phyloP scores from a whole-genome alignment of 805 yeast genomes.

The Yamadazyma kitorensis region DNA sequence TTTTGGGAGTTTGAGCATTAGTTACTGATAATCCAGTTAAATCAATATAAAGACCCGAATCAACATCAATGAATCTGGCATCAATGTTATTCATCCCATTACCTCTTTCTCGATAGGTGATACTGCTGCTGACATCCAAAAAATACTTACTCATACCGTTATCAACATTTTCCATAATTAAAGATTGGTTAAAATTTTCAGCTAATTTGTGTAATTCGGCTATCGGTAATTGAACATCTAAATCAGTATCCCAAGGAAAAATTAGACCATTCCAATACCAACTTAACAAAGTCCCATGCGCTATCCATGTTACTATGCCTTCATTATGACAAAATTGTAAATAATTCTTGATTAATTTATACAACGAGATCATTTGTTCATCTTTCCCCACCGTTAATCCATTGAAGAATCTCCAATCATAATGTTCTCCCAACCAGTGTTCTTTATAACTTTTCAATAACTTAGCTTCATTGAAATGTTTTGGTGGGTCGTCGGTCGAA shows the following conservation, averaged over 20 bases:
- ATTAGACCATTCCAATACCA: slow-evolving; percentile 63
- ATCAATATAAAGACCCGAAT: slow-evolving; percentile 69
- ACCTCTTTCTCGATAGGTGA: slow-evolving; percentile 55
- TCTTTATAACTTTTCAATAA: slow-evolving; percentile 15
- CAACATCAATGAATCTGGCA: slow-evolving; percentile 70
- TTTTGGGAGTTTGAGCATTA: slow-evolving; percentile 23
- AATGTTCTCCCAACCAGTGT: slow-evolving; percentile 29
- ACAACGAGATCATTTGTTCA: slow-evolving; percentile 38
- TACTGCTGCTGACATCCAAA: slow-evolving; percentile 42
- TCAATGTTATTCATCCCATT: slow-evolving; percentile 65
- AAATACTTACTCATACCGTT: slow-evolving; percentile 59
- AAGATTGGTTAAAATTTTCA: slow-evolving; percentile 45
- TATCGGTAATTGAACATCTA: slow-evolving; percentile 63
- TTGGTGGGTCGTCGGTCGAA: slow-evolving; percentile 19
- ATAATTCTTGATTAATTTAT: slow-evolving; percentile 52
- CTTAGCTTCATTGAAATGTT: slow-evolving; percentile 31
- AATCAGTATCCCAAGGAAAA: slow-evolving; percentile 68
- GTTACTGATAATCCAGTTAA: slow-evolving; percentile 63
- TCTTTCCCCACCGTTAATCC: slow-evolving; percentile 27
- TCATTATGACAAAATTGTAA: slow-evolving; percentile 44
- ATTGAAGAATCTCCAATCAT: slow-evolving; percentile 39
- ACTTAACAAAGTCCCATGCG: slow-evolving; percentile 63
- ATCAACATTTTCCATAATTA: slow-evolving; percentile 43
- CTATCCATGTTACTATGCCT: slow-evolving; percentile 57
- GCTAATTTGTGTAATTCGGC: slow-evolving; percentile 45